Conservation (phyloP, 2,329 filamentous ascomycete genomes). For the Fusarium chaquense region DNA sequence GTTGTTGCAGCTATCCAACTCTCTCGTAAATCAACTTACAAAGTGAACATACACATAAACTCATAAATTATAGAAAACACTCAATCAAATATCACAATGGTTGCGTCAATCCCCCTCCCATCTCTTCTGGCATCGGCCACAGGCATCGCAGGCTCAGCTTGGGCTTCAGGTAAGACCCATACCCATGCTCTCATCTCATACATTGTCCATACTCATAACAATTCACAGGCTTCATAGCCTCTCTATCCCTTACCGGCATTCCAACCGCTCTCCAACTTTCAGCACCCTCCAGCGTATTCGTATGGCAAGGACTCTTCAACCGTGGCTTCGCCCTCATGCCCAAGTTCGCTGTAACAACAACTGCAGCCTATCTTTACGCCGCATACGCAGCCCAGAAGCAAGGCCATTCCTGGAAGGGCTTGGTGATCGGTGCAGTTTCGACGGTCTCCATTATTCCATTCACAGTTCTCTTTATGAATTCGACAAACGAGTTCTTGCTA, state of each 20-base stretch:
- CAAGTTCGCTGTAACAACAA: slow-evolving; percentile 50
- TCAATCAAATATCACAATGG: not conserved
- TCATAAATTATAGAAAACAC: not conserved
- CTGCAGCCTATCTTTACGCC: slow-evolving; percentile 53
- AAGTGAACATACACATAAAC: not conserved
- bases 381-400: slow-evolving; percentile 51
- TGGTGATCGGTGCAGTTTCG: slow-evolving; percentile 50
- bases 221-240: slow-evolving; percentile 52
- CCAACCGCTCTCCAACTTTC: slow-evolving; percentile 47
- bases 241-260: slow-evolving; percentile 53
- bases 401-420: slow-evolving; percentile 52
- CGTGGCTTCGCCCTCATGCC: slow-evolving; percentile 56
- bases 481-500: slow-evolving; percentile 53
- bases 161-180: slow-evolving; percentile 51
- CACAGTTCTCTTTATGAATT: slow-evolving; percentile 54
- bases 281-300: slow-evolving; percentile 48
- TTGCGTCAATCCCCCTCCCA: slow-evolving; percentile 45
- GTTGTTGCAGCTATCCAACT: not conserved
- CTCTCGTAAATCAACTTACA: not conserved
- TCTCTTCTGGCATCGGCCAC: slow-evolving; percentile 53
- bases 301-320: slow-evolving; percentile 55
- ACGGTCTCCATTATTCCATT: slow-evolving; percentile 57
- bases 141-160: slow-evolving; percentile 55
- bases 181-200: too few relatives aligned
- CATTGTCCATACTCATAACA: not conserved